Conservation (phyloP, 1,139 yeast genomes). For the Nakaseomyces kungkrabaensis region DNA sequence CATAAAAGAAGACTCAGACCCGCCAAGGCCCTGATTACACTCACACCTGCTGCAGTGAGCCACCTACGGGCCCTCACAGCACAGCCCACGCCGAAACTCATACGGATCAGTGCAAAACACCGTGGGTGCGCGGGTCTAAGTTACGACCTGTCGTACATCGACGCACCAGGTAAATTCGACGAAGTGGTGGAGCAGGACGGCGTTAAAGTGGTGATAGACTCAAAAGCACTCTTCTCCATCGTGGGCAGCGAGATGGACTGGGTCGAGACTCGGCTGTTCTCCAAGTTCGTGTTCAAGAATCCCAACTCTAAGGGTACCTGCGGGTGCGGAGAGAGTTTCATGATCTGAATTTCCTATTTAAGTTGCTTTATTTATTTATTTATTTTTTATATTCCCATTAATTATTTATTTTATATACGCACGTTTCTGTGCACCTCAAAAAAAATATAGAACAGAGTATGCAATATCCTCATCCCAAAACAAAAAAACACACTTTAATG, state of each 20-base stretch:
- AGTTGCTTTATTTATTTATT: background rate
- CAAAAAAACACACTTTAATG: too few species aligned
- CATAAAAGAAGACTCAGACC: constrained; percentile 62
- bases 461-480: too few species aligned
- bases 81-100: constrained; percentile 80
- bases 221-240: constrained; percentile 88
- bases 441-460: too few species aligned
- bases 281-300: constrained; percentile 83
- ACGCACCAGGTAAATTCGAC: constrained; percentile 84
- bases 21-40: constrained; percentile 75
- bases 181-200: constrained; percentile 90
- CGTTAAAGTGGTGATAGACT: constrained; percentile 82
- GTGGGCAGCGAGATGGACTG: constrained; percentile 99
- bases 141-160: constrained; percentile 82
- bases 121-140: constrained; percentile 95
- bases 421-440: too few species aligned
- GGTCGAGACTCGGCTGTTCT: constrained; percentile 83
- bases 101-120: constrained; percentile 84
- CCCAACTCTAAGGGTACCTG: constrained; percentile 97
- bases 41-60: constrained; percentile 60
- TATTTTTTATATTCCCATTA: background rate
- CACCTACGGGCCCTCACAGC: constrained; percentile 60
- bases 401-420: too few species aligned
- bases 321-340: constrained; percentile 97
- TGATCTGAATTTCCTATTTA: constrained; percentile 45